A percentile compares a stretch with the other conserved stretches of the same genome.
Conservation (phyloP, 306 rosid genomes). For the Morella rubra region DNA sequence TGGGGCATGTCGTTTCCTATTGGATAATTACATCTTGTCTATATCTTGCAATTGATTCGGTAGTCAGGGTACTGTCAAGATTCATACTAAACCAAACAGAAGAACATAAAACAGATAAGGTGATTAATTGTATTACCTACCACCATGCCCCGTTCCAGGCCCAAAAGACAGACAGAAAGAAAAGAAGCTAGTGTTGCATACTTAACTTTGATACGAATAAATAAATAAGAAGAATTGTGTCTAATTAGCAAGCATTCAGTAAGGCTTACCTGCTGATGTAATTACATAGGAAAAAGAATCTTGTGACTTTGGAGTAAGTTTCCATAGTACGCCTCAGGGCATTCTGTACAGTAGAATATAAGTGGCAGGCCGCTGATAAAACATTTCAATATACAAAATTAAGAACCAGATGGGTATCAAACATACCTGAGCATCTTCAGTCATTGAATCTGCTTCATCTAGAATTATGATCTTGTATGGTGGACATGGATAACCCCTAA, state of each 20-base stretch:
- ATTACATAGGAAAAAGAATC: slow-evolving; percentile 95
- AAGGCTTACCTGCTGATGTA: slow-evolving; percentile 78
- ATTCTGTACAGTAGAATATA: slow-evolving; percentile 55
- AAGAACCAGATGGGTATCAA: slow-evolving; percentile 10
- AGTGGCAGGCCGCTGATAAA: slow-evolving; percentile 7
- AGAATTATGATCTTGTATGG: slow-evolving; percentile 89
- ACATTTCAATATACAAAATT: not conserved
- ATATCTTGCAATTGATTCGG: not conserved
- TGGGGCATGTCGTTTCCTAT: not conserved
- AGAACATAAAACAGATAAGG: not conserved
- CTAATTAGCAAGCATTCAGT: not conserved
- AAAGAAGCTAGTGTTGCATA: too few species aligned
- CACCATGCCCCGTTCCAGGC: too few species aligned
- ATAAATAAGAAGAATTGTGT: not conserved
- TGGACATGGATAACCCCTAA: slow-evolving; percentile 83
- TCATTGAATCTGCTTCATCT: slow-evolving; percentile 98
- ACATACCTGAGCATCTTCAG: slow-evolving; percentile 95
- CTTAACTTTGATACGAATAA: not conserved
- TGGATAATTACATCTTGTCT: not conserved
- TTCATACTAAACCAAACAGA: not conserved
- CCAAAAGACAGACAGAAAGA: too few species aligned
- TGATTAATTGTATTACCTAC: too few species aligned
- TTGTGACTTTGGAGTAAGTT: slow-evolving; percentile 86
- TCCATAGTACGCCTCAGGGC: slow-evolving; percentile 94
- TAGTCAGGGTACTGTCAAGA: not conserved